These are phyloP conservation scores for Penicillium sp. DNA, from an alignment of 2,329 filamentous ascomycete species.

Conservation along the genomic window DNA sequence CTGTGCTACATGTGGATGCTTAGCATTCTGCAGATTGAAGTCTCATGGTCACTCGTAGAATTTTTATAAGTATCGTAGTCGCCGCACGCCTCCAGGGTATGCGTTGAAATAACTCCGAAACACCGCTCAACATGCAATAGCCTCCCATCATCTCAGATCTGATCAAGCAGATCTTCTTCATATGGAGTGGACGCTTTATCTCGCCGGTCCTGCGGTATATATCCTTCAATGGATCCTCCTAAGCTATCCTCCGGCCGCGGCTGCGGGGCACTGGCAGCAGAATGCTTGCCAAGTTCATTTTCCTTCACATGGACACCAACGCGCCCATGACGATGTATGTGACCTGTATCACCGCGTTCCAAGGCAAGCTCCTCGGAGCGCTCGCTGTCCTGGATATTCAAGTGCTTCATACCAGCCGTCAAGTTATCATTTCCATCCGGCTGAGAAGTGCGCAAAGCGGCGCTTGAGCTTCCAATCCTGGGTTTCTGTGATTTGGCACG, in stretches of 20 bases:
- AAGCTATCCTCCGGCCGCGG: slow-evolving; percentile 32
- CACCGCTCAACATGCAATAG: slow-evolving; percentile 11
- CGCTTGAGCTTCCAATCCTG: slow-evolving; percentile 17
- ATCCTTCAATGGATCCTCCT: slow-evolving; percentile 45
- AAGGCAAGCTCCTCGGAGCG: slow-evolving; percentile 33
- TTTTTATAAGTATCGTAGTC: slow-evolving; percentile 7
- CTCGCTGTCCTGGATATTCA: slow-evolving; percentile 26
- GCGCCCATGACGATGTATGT: slow-evolving; percentile 26
- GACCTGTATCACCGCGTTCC: slow-evolving; percentile 35
- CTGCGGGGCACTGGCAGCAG: slow-evolving; percentile 29
- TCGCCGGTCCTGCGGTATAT: slow-evolving; percentile 31
- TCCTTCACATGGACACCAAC: slow-evolving; percentile 37
- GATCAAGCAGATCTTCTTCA: slow-evolving; percentile 51
- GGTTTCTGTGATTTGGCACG: slow-evolving; percentile 21
- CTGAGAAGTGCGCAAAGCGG: slow-evolving; percentile 11
- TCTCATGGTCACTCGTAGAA: slow-evolving; percentile 20
- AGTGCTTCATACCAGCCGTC: slow-evolving; percentile 23
- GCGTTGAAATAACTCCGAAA: slow-evolving; percentile 16
- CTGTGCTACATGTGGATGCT: slow-evolving; percentile 3
- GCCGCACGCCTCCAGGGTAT: slow-evolving; percentile 19
- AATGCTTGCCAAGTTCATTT: slow-evolving; percentile 22
- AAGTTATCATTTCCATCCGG: slow-evolving; percentile 25
- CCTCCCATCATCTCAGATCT: slow-evolving; percentile 32
- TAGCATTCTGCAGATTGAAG: slow-evolving; percentile 4
- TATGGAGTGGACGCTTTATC: slow-evolving; percentile 29